phyloP scores from a whole-genome alignment of 495 filamentous ascomycete species.

The Zalerion maritima region DNA sequence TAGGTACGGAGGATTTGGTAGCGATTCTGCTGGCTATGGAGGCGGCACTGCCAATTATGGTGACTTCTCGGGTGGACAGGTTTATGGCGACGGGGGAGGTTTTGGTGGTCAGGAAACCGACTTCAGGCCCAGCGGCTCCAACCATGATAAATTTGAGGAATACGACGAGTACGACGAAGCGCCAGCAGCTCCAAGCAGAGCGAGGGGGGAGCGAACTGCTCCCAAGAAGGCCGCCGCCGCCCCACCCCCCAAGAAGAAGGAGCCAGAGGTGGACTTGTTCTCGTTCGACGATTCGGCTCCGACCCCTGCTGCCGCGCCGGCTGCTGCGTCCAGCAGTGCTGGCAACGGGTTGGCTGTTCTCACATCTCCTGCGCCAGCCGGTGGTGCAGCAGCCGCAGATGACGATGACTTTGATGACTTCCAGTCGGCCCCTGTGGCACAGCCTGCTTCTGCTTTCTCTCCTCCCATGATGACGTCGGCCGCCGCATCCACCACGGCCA shows the following conservation, averaged over 20 bases:
- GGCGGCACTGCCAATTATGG: constrained; percentile 57
- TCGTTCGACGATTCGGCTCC: constrained; percentile 60
- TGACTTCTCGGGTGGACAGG: constrained; percentile 68
- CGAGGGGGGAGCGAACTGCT: constrained; percentile 25
- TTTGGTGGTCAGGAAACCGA: constrained; percentile 57
- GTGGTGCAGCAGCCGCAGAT: constrained; percentile 30
- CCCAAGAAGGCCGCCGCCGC: constrained; percentile 35
- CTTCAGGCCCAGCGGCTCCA: constrained; percentile 41
- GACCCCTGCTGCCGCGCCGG: constrained; percentile 30
- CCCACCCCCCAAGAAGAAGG: constrained; percentile 60
- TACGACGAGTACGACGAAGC: constrained; percentile 92
- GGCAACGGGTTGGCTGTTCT: constrained; percentile 42
- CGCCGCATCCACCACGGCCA: constrained; percentile 47
- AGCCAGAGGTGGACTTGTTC: constrained; percentile 76
- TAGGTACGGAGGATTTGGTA: constrained; percentile 83
- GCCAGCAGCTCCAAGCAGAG: constrained; percentile 29
- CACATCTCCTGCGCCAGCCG: constrained; percentile 22
- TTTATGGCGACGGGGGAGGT: constrained; percentile 87
- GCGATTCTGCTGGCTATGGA: constrained; percentile 47
- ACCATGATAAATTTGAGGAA: constrained; percentile 74
- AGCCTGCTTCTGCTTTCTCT: constrained; percentile 21
- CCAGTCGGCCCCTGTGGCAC: constrained; percentile 64
- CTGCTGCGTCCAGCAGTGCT: constrained; percentile 28
- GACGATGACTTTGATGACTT: constrained; percentile 99
- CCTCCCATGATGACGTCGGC: constrained; percentile 49